Percentiles rank a stretch among this genome's conserved stretches.
phyloP scores from a whole-genome alignment of 495 filamentous ascomycete genomes.

The Aspergillus olivimuriae region DNA sequence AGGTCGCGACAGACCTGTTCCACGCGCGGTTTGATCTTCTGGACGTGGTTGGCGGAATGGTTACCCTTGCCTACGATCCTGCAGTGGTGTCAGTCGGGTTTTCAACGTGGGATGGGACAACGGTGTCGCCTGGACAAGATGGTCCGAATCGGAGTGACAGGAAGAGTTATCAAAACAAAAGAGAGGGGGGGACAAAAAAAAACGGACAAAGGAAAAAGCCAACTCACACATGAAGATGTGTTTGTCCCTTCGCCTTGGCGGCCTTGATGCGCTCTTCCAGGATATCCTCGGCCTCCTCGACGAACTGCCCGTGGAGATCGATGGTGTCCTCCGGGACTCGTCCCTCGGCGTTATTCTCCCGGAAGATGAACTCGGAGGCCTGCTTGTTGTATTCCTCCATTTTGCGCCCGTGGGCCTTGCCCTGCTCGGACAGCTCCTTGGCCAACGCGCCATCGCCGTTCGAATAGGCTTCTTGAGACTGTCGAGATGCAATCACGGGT shows the following conservation, averaged over 20 bases:
- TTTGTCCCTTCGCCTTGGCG: conserved; percentile 63
- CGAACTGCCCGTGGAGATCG: conserved; percentile 89
- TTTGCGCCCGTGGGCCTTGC: conserved; percentile 70
- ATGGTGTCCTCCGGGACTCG: conserved; percentile 75
- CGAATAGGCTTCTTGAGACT: conserved; percentile 76
- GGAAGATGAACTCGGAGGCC: conserved; percentile 90
- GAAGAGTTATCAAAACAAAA: not conserved
- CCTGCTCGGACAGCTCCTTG: conserved; percentile 74
- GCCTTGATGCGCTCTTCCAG: conserved; percentile 74
- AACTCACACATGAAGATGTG: conserved; percentile 66
- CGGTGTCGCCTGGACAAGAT: too few relatives aligned
- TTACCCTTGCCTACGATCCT: conserved; percentile 93
- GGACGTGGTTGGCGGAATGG: conserved; percentile 69
- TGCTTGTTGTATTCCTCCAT: conserved; percentile 81
- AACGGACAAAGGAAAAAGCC: not conserved
- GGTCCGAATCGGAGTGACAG: too few relatives aligned
- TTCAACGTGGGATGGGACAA: too few relatives aligned
- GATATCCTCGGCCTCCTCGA: conserved; percentile 89
- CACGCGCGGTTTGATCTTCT: conserved; percentile 88
- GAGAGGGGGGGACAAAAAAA: not conserved
- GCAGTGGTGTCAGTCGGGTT: too few relatives aligned
- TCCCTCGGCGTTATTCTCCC: conserved; percentile 74
- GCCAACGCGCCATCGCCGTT: conserved; percentile 72
- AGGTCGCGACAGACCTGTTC: conserved; percentile 77
- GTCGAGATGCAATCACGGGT: conserved; percentile 1